Conservation (phyloP, 176 grass and related monocot species). For the barley (Hordeum vulgare) region DNA sequence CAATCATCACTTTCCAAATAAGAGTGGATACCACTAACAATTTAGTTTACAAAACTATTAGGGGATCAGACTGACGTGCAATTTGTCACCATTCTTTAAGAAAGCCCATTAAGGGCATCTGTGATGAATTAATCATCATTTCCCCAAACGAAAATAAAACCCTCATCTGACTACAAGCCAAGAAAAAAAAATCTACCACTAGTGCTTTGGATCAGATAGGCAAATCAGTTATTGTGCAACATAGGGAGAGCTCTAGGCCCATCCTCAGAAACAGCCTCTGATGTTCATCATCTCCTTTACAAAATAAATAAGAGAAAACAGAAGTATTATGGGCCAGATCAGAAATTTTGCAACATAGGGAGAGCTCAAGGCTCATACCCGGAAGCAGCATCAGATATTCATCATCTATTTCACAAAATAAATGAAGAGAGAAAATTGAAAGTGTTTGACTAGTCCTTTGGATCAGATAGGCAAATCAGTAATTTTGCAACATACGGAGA, state of each 20-base stretch:
- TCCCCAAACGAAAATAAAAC: background rate
- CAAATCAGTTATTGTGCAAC: conserved; percentile 35
- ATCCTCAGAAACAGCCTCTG: conserved; percentile 45
- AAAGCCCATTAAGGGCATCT: background rate
- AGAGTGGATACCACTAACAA: background rate
- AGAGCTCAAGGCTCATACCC: conserved; percentile 14
- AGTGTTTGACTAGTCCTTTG: background rate
- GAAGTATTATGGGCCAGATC: conserved; percentile 13
- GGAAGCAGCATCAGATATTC: conserved; percentile 33
- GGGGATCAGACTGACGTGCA: conserved; percentile 63
- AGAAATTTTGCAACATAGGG: conserved; percentile 19
- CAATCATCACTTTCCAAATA: conserved; percentile 29
- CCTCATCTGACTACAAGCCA: background rate
- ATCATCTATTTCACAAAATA: background rate
- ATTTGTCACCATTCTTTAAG: conserved; percentile 32
- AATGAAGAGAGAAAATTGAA: background rate
- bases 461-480: conserved; percentile 38
- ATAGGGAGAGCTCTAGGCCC: conserved; percentile 7
- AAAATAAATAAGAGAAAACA: background rate
- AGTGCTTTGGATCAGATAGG: conserved; percentile 28
- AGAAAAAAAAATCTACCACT: background rate
- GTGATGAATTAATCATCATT: background rate
- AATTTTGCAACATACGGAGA: conserved; percentile 15
- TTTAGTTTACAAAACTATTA: background rate
- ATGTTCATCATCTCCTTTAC: conserved; percentile 5